Evolutionary conservation across 2,329 filamentous ascomycete species (phyloP).

Genomic region (Epichloe uncinata): DNA sequence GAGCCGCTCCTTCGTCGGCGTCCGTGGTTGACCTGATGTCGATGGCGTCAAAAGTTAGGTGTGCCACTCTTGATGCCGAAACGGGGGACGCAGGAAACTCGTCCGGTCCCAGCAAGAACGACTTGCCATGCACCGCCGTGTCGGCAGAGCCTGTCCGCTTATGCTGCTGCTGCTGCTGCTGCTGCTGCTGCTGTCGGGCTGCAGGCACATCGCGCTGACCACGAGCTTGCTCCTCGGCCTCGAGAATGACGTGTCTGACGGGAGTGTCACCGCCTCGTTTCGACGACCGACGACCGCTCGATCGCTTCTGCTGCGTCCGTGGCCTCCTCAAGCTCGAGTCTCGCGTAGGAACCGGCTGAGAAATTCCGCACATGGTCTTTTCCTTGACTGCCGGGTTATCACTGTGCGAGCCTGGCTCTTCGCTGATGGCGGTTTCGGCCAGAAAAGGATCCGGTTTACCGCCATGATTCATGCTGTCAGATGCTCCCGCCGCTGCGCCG

Average conservation of each 20-base stretch:
- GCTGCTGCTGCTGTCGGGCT: not conserved
- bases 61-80: constrained; percentile 8
- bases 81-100: constrained; percentile 11
- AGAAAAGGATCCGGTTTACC: constrained; percentile 34
- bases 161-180: not conserved
- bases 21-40: constrained; percentile 19
- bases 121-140: constrained; percentile 3
- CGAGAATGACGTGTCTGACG: constrained; percentile 28
- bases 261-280: constrained; percentile 32
- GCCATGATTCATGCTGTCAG: constrained; percentile 16
- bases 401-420: constrained; percentile 30
- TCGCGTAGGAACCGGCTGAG: constrained; percentile 47
- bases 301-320: constrained; percentile 37
- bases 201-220: not conserved
- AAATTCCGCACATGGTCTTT: constrained; percentile 18
- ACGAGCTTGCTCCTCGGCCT: constrained; percentile 22
- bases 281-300: constrained; percentile 35
- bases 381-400: constrained; percentile 12
- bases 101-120: constrained; percentile 13
- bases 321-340: constrained; percentile 55
- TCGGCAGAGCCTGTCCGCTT: constrained; percentile 5
- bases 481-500: constrained; percentile 9
- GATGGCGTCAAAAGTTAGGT: constrained; percentile 13
- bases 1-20: constrained; percentile 54
- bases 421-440: constrained; percentile 40